These are phyloP conservation scores for Volvariella surrecta DNA, from an alignment of 1,284 basidiomycete species.

Conservation along the genomic window DNA sequence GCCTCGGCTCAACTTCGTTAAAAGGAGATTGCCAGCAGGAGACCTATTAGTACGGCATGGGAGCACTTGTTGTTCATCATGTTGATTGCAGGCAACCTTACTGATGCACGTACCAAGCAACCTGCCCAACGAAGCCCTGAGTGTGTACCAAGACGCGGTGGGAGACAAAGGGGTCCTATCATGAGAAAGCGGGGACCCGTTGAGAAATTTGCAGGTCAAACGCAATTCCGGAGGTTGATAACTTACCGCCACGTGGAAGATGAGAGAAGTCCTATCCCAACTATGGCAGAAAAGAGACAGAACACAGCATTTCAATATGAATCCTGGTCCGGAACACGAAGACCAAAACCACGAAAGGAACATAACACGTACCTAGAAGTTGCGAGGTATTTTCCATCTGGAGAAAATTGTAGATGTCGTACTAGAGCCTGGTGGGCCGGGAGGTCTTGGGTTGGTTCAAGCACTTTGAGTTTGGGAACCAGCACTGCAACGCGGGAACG, in stretches of 20 bases:
- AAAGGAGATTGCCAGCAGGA: constrained; percentile 49
- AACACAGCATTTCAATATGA: neutral
- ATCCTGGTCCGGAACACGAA: neutral
- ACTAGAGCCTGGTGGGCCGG: constrained; percentile 59
- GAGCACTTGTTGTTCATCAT: no score
- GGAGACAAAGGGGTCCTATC: constrained; percentile 44
- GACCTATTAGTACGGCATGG: constrained; percentile 54
- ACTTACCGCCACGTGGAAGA: constrained; percentile 61
- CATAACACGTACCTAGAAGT: constrained; percentile 49
- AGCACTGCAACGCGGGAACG: constrained; percentile 47
- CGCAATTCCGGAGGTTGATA: no score
- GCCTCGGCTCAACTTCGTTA: constrained; percentile 62
- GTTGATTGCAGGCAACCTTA: neutral
- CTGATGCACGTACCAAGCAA: constrained; percentile 51
- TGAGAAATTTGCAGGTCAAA: no score
- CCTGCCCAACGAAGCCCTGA: constrained; percentile 70
- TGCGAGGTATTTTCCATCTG: constrained; percentile 59
- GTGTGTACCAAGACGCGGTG: constrained; percentile 66
- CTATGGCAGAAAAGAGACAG: constrained; percentile 23
- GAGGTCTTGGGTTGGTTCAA: constrained; percentile 53
- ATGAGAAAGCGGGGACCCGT: neutral
- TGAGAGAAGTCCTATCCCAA: constrained; percentile 71
- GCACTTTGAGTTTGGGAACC: constrained; percentile 45
- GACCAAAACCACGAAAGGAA: neutral
- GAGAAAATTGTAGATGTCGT: constrained; percentile 63